Percentiles rank a stretch among this genome's conserved stretches.
These are phyloP conservation scores for Hemisphaericaspora xylofermentans DNA, from an alignment of 1,139 yeast species.

Conservation along the genomic window DNA sequence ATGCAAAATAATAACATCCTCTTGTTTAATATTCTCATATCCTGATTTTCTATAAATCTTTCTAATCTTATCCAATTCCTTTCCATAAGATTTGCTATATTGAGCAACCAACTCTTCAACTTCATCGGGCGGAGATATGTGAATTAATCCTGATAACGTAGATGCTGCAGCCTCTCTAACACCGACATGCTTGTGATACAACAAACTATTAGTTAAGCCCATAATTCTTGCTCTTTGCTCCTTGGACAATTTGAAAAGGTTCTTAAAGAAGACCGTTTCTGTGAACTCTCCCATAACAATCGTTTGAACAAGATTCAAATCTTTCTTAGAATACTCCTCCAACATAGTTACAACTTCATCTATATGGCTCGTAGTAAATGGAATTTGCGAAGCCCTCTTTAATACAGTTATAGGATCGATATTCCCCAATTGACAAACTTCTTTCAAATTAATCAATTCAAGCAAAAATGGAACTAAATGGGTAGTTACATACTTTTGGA, in stretches of 20 bases:
- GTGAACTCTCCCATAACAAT: constrained; percentile 67
- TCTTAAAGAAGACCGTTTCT: constrained; percentile 74
- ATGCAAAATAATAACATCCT: constrained; percentile 58
- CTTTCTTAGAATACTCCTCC: constrained; percentile 41
- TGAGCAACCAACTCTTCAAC: constrained; percentile 34
- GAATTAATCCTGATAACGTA: constrained; percentile 78
- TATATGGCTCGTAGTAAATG: constrained; percentile 47
- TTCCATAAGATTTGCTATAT: constrained; percentile 25
- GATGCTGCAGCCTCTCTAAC: constrained; percentile 76
- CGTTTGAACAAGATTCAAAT: constrained; percentile 65
- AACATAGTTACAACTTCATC: constrained; percentile 51
- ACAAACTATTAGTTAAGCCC: constrained; percentile 48
- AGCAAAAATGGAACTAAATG: constrained; percentile 72
- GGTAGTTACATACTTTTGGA: constrained; percentile 36
- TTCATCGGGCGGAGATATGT: constrained; percentile 66
- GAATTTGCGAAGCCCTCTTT: constrained; percentile 57
- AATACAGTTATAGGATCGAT: constrained; percentile 56
- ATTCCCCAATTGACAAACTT: constrained; percentile 75
- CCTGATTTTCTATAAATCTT: constrained; percentile 30
- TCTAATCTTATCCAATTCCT: constrained; percentile 33
- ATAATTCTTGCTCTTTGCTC: constrained; percentile 54
- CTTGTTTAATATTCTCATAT: constrained; percentile 32
- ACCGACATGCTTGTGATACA: constrained; percentile 69
- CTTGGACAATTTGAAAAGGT: constrained; percentile 55
- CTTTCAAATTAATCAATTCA: constrained; percentile 67